Evolutionary conservation across 2,329 filamentous ascomycete species (phyloP), one percentile per base, ranked within the genome.

Genomic region (Trichoderma sp.): DNA sequence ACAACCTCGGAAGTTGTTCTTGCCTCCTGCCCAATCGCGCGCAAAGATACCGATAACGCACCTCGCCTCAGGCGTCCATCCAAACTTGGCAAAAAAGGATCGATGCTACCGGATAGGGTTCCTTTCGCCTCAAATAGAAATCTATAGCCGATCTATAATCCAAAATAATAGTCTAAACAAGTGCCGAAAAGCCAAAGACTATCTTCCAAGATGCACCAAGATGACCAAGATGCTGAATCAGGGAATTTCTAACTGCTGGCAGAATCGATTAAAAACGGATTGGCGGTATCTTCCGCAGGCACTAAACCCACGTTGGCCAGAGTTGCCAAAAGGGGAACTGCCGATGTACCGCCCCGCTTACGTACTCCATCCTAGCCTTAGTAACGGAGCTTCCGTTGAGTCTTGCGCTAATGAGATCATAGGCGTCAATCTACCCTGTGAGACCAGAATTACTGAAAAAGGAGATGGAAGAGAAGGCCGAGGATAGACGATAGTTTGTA

Each of bases 391-490:
- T 31, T 2, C 18, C 12, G 27, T 29, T 29, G 4, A 35, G n/a
- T 31, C 35, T 45, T 41, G 68, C 53, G 11, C 35, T 64, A 59
- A 35, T 71, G 59, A 72, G 59, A 64, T 72, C 41, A 72, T 53
- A 4, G 29, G 29, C 59, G n/a, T 8, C 33, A 53, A 63, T 14
- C 69, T 72, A 64, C 69, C 69, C 38, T 41, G 69, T 53, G 9
- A 53, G 59, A 64, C 24, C 29, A 35, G 27, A 72, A 72, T 72
- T 72, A 38, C 69, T 62, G 21, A 72, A 72, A 53, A 27, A n/a
- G 69, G 69, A 72, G 53, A 72, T 72, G 59, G 38, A 35, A 53
- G 35, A 50, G 38, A 72, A 72, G 53, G 59, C 8, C n/a, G 16
- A 7, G 68, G 68, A 50, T 72, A 38, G 59, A 31, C 27, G 24